Evolutionary conservation across 2,329 filamentous ascomycete genomes (phyloP).

Genomic region (Emericellopsis atlantica): DNA sequence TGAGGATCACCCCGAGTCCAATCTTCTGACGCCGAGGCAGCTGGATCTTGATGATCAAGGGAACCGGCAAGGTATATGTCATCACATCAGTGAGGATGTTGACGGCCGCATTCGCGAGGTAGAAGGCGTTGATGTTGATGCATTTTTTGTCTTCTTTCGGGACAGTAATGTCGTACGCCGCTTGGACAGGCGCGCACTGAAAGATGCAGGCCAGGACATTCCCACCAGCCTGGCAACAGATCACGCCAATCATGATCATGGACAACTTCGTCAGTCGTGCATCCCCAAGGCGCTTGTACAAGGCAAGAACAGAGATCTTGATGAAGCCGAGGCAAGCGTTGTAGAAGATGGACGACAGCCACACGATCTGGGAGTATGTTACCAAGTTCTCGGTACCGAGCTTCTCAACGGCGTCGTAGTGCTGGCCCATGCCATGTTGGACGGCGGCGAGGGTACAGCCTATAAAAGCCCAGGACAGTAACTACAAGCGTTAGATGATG

Average conservation of each 20-base stretch:
- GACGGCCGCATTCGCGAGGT: constrained; percentile 30
- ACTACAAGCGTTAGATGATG: constrained; percentile 10
- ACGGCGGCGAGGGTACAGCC: constrained; percentile 14
- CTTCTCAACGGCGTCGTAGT: constrained; percentile 11
- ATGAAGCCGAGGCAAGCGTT: constrained; percentile 31
- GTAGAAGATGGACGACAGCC: constrained; percentile 34
- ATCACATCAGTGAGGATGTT: constrained; percentile 32
- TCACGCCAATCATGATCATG: constrained; percentile 23
- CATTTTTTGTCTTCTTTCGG: constrained; percentile 15
- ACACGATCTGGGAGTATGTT: constrained; percentile 16
- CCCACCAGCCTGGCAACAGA: constrained; percentile 23
- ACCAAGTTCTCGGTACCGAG: constrained; percentile 6
- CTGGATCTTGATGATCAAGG: constrained; percentile 26
- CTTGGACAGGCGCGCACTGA: constrained; percentile 25
- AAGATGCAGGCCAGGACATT: constrained; percentile 28
- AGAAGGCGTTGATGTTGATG: constrained; percentile 31
- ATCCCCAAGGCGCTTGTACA: constrained; percentile 30
- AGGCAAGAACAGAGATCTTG: constrained; percentile 30
- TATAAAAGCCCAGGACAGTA: constrained; percentile 14
- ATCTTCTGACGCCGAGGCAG: constrained; percentile 30
- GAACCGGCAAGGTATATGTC: constrained; percentile 29
- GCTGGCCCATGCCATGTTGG: constrained; percentile 15
- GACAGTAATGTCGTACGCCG: constrained; percentile 21
- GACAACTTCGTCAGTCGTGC: constrained; percentile 18
- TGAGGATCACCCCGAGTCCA: constrained; percentile 25